A percentile compares a stretch with the other conserved stretches of the same genome.
Conservation (phyloP, 2,329 filamentous ascomycete species). For the Cladosporium sp. region DNA sequence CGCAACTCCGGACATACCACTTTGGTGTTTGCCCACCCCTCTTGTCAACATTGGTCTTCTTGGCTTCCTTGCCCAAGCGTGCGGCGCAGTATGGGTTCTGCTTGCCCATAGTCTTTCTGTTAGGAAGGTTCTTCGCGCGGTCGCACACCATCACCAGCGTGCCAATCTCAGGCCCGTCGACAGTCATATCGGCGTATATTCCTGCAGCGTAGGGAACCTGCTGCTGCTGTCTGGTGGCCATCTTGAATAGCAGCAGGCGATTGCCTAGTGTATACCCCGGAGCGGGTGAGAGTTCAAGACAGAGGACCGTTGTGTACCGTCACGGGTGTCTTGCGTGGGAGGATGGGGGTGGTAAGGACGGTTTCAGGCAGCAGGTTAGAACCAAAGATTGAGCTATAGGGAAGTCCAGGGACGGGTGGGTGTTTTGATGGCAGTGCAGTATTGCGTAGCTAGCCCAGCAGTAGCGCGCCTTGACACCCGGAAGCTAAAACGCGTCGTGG, state of each 20-base stretch:
- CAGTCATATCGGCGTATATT: slow-evolving; percentile 90
- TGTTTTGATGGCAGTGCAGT: slow-evolving; percentile 13
- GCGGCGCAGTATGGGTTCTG: slow-evolving; percentile 97
- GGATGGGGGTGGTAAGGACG: background rate
- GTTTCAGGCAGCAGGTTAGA: slow-evolving; percentile 14
- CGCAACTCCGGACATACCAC: slow-evolving; percentile 64
- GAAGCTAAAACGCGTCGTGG: slow-evolving; percentile 8
- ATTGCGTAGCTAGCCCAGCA: slow-evolving; percentile 11
- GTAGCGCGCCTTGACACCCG: slow-evolving; percentile 10
- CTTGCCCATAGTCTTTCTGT: slow-evolving; percentile 95
- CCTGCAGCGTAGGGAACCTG: slow-evolving; percentile 72
- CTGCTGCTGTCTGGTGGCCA: slow-evolving; percentile 35
- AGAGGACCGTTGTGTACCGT: slow-evolving; percentile 2
- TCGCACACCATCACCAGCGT: slow-evolving; percentile 91
- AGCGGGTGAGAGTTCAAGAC: slow-evolving; percentile 12
- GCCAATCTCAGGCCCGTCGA: slow-evolving; percentile 90
- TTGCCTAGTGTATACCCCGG: slow-evolving; percentile 13
- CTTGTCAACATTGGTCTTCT: slow-evolving; percentile 93
- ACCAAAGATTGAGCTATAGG: slow-evolving; percentile 8
- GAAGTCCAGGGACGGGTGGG: background rate
- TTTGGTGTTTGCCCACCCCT: slow-evolving; percentile 91
- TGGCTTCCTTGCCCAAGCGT: slow-evolving; percentile 90
- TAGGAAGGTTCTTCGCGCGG: slow-evolving; percentile 93
- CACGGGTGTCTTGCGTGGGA: background rate
- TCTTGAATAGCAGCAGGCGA: slow-evolving; percentile 24